Conservation (phyloP, 2,329 filamentous ascomycete genomes). For the Myriangium duriaei region DNA sequence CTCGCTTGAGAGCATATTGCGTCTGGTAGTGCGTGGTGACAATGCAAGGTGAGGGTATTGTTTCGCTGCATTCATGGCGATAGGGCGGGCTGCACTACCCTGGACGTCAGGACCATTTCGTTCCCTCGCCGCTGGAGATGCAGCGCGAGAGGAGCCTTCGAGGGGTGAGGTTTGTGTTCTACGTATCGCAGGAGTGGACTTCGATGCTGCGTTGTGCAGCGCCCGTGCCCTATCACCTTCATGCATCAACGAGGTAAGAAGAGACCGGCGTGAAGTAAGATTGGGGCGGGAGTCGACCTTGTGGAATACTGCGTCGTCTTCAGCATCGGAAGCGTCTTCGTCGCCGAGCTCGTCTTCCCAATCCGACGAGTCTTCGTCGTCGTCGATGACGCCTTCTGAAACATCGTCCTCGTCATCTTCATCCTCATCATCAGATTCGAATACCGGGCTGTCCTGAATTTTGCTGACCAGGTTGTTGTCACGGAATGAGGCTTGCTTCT, state of each 20-base stretch:
- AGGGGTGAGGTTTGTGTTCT: slow-evolving; percentile 7
- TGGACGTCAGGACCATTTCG: slow-evolving; percentile 7
- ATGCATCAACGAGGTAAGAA: slow-evolving; percentile 81
- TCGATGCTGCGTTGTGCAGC: slow-evolving; percentile 54
- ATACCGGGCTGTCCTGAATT: slow-evolving; percentile 49
- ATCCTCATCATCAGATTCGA: slow-evolving; percentile 45
- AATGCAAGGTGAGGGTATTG: slow-evolving; percentile 53
- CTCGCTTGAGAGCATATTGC: slow-evolving; percentile 93
- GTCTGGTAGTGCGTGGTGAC: slow-evolving; percentile 79
- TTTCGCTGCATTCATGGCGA: slow-evolving; percentile 59
- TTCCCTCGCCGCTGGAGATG: slow-evolving; percentile 8
- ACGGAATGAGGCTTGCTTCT: slow-evolving; percentile 71
- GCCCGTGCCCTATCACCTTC: slow-evolving; percentile 60
- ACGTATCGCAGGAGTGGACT: slow-evolving; percentile 24
- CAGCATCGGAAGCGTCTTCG: slow-evolving; percentile 64
- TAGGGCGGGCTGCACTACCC: slow-evolving; percentile 52
- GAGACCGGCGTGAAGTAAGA: slow-evolving; percentile 70
- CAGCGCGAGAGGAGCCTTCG: slow-evolving; percentile 7
- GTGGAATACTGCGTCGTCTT: slow-evolving; percentile 71
- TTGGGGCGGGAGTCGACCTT: slow-evolving; percentile 81
- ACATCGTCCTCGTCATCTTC: slow-evolving; percentile 52
- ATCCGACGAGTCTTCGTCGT: slow-evolving; percentile 34
- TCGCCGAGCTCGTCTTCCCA: slow-evolving; percentile 54
- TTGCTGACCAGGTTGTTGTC: slow-evolving; percentile 59
- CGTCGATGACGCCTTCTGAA: slow-evolving; percentile 70